A percentile compares a stretch with the other conserved stretches of the same genome.
These are phyloP conservation scores for Sideroxylon spinosum DNA, from an alignment of 179 eudicot species.

Conservation along the genomic window DNA sequence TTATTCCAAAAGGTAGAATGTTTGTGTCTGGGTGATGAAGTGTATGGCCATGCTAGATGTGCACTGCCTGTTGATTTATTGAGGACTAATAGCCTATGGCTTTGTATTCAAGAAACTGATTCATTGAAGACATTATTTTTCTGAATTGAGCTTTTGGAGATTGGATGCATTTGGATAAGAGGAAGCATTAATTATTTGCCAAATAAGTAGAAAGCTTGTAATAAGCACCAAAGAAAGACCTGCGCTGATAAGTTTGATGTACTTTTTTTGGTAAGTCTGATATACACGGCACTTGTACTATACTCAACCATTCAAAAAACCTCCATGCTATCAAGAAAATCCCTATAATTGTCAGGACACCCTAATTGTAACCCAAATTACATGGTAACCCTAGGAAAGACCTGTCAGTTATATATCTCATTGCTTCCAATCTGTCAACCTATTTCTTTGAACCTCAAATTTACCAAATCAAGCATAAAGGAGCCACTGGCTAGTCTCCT, in stretches of 20 bases:
- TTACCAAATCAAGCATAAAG: slow-evolving; percentile 1
- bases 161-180: background rate
- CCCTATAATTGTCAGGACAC: background rate
- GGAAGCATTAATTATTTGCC: background rate
- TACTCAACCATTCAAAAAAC: too few species aligned
- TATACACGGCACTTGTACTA: background rate
- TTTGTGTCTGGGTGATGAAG: background rate
- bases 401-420: background rate
- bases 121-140: background rate
- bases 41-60: background rate
- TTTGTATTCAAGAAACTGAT: background rate
- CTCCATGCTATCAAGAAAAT: background rate
- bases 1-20: slow-evolving; percentile 73
- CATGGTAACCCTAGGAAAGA: background rate
- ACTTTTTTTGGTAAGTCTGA: too few species aligned
- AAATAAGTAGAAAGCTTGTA: background rate
- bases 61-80: background rate
- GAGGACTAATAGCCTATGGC: background rate
- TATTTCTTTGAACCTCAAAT: background rate
- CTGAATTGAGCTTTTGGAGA: background rate
- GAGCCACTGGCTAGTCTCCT: background rate
- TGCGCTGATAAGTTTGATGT: too few species aligned
- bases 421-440: background rate
- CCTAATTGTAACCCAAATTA: background rate
- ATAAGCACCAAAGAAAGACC: background rate